Evolutionary conservation across 2,329 filamentous ascomycete species (phyloP).

Genomic region (Fusarium foetens): DNA sequence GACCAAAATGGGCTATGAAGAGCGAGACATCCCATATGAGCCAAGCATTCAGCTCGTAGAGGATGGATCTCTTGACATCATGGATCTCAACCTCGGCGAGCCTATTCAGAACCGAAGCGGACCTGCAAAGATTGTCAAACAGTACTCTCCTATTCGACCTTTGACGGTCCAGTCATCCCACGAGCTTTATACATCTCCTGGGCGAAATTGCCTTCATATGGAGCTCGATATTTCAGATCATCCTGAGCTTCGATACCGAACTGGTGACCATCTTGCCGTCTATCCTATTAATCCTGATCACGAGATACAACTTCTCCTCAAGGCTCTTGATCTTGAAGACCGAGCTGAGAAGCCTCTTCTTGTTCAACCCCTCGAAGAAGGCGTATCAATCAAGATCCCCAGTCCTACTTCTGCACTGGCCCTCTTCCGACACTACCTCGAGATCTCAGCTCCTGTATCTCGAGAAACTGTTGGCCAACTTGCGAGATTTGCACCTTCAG

Average conservation of each 20-base stretch:
- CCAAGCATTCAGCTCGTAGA: constrained; percentile 34
- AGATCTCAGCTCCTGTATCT: constrained; percentile 51
- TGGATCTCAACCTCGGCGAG: constrained; percentile 41
- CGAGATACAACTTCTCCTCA: constrained; percentile 48
- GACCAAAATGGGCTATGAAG: constrained; percentile 32
- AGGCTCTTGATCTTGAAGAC: constrained; percentile 40
- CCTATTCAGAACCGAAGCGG: constrained; percentile 35
- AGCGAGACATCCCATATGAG: constrained; percentile 38
- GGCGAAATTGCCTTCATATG: constrained; percentile 49
- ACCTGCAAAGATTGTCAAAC: constrained; percentile 33
- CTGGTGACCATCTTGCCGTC: constrained; percentile 54
- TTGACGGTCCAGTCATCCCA: constrained; percentile 24
- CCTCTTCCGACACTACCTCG: constrained; percentile 57
- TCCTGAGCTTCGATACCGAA: constrained; percentile 49
- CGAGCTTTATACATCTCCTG: constrained; percentile 33
- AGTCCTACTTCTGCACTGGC: constrained; percentile 52
- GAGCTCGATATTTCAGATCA: constrained; percentile 50
- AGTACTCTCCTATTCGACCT: constrained; percentile 34
- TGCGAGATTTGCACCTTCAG: constrained; percentile 63
- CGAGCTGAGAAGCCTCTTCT: constrained; percentile 40
- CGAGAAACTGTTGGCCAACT: constrained; percentile 53
- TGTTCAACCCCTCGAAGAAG: constrained; percentile 37
- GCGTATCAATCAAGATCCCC: constrained; percentile 45
- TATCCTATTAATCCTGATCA: constrained; percentile 53
- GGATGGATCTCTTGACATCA: constrained; percentile 37